phyloP scores from a whole-genome alignment of 495 filamentous ascomycete species.

The Aspergillus sparsus region DNA sequence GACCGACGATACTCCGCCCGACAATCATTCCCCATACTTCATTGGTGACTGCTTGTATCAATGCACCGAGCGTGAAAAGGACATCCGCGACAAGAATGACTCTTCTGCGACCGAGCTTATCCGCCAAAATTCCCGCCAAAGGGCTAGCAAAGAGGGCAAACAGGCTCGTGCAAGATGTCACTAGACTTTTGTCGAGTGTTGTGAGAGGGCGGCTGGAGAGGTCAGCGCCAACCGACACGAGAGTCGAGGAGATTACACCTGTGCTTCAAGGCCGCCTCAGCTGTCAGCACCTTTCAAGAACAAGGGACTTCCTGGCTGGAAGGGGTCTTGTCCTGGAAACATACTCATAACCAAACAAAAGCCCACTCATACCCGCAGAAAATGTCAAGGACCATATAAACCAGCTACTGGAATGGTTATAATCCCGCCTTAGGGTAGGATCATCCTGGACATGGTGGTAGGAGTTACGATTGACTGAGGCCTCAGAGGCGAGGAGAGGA shows the following conservation, averaged over 20 bases:
- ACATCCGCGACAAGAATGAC: slow-evolving; percentile 79
- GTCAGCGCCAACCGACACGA: slow-evolving; percentile 75
- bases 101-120: slow-evolving; percentile 68
- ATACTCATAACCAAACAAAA: slow-evolving; percentile 85
- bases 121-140: slow-evolving; percentile 72
- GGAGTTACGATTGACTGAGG: slow-evolving; percentile 12
- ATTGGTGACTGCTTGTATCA: slow-evolving; percentile 65
- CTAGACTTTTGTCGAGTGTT: slow-evolving; percentile 77
- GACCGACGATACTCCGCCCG: slow-evolving; percentile 78
- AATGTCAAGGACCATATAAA: slow-evolving; percentile 77
- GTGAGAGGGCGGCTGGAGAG: slow-evolving; percentile 68
- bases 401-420: slow-evolving; percentile 32
- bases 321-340: slow-evolving; percentile 8
- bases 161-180: slow-evolving; percentile 79
- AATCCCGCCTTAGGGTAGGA: slow-evolving; percentile 11
- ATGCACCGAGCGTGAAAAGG: slow-evolving; percentile 74
- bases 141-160: slow-evolving; percentile 79
- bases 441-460: slow-evolving; percentile 21
- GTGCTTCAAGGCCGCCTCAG: slow-evolving; percentile 55
- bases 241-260: slow-evolving; percentile 84
- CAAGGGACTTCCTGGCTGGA: not conserved
- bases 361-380: slow-evolving; percentile 78
- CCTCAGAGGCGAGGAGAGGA: slow-evolving; percentile 34
- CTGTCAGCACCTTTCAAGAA: slow-evolving; percentile 23
- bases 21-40: slow-evolving; percentile 70